Evolutionary conservation across 257 asterid genomes (phyloP), one percentile per base, ranked within the genome.

Genomic region (Plantago elongata): DNA sequence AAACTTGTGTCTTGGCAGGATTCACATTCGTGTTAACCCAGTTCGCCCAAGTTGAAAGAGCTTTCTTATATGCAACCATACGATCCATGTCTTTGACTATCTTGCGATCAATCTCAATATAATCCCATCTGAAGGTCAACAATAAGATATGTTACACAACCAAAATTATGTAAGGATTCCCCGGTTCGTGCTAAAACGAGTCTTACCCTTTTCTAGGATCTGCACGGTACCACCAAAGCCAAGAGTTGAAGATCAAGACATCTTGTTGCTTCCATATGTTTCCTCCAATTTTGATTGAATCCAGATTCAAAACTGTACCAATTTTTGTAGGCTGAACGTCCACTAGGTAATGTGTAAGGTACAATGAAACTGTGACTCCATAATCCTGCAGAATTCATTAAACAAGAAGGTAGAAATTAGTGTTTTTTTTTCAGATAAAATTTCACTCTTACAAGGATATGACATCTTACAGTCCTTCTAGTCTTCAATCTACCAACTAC

Each of bases 181-280:
- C 9, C n/a, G 11, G 0, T 44, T 43, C 18, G 51, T 14, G 11
- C 16, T 43, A 8, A 3, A 13, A 22, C 11, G 45, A 37, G 14
- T 7, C 69, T 1, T 77, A 80, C 81, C 74, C 77, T 64, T 80
- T 83, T 42, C 66, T 72, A 18, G 63, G 27, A 54, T 77, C 83
- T 1, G 49, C 62, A 3, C 83, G 71, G 45, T 50, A 46, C 80
- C 80, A 80, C 83, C 81, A 80, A 59, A 74, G 75, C 86, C 86
- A 77, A 10, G 75, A 71, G 57, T 80, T 80, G 63, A 80, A 77
- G 56, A 80, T 62, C 60, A 80, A 74, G n/a, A 77, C 65, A 51
- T 74, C 83, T 8, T 22, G 61, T n/a, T 70, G 43, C 57, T 64
- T 81, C 83, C 86, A 81, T 13, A 47, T 61, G 5, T 59, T 69